Base-by-base conservation (phyloP, 352 stramenopile genomes). In the Globisporangium viniferum region DNA sequence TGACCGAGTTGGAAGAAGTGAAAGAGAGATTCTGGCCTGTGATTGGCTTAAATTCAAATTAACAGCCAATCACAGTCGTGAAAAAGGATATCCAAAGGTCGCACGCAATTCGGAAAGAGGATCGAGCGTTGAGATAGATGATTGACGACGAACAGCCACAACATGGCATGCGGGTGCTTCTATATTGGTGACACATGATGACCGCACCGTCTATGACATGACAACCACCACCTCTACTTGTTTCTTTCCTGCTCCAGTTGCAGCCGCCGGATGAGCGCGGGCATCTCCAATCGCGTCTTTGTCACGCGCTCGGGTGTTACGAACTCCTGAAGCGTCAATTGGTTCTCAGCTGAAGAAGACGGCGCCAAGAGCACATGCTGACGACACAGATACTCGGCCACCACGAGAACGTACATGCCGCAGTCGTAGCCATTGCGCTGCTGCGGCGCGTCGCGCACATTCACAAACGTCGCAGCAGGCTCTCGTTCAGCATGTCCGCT, bases 381-480 rank as follows among this genome's bases (percentile, higher is more conserved):
- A 5, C 67, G 70, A 29, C 72, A 86, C 27, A 93, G 69, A 44
- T 77, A 93, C 60, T 94, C 86, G 31, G 88, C 82, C 41, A 84
- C 61, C 1, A 87, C 44, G 49, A 93, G 76, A 63, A 92, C 86
- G 65, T 91, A 94, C 77, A 94, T 79, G 39, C 88, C 88, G 66
- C 88, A 95, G 68, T 95, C 86, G 70, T 88, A 92, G 24, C 83
- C 78, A 60, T 95, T 95, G 44, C 70, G 68, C 62, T 95, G 88
- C 75, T 95, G 88, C 33, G 86, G 81, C 20, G 76, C 66, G 10
- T 87, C 71, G 8, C 18, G 58, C 24, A 76, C 74, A 27, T 82
- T 78, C 60, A 71, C 59, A 31, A 88, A 66, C 36, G 51, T 18
- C 35, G 51, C 59, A 2, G 44, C n/a, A 3, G 46, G 18, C 35